Evolutionary conservation across 768 basidiomycete species (phyloP).

Genomic region (Clathrus columnatus): DNA sequence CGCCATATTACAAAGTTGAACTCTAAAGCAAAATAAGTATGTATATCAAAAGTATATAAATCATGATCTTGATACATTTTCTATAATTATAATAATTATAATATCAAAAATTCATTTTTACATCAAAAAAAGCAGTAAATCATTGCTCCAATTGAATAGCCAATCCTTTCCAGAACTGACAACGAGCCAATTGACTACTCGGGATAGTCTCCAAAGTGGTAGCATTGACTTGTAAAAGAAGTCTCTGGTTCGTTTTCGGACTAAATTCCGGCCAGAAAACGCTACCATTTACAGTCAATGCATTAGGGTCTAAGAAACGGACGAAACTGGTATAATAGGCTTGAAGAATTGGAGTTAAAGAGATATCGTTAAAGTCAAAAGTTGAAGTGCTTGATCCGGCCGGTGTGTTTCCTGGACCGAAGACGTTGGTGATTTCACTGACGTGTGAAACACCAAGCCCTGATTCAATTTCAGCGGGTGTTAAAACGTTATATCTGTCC

Average conservation of each 20-base stretch:
- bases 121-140: no score
- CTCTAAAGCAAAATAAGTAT: no score
- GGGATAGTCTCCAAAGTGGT: constrained; percentile 8
- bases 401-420: constrained; percentile 23
- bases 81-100: no score
- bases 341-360: constrained; percentile 36
- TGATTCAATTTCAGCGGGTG: background rate
- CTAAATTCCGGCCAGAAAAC: constrained; percentile 9
- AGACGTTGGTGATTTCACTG: constrained; percentile 1
- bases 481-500: constrained; percentile 6
- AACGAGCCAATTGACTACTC: constrained; percentile 2
- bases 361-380: constrained; percentile 37
- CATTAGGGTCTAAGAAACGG: constrained; percentile 27
- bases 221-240: constrained; percentile 10
- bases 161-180: constrained; percentile 8
- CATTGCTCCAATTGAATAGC: constrained; percentile 6
- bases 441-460: constrained; percentile 6
- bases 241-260: background rate
- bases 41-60: no score
- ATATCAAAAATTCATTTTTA: no score
- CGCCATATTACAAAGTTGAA: no score
- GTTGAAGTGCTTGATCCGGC: constrained; percentile 29
- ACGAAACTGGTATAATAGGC: constrained; percentile 10
- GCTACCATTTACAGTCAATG: constrained; percentile 43
- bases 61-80: no score